A percentile compares a stretch with the other conserved stretches of the same genome.
phyloP scores from a whole-genome alignment of 495 filamentous ascomycete genomes.

The Penicillium alfredii region DNA sequence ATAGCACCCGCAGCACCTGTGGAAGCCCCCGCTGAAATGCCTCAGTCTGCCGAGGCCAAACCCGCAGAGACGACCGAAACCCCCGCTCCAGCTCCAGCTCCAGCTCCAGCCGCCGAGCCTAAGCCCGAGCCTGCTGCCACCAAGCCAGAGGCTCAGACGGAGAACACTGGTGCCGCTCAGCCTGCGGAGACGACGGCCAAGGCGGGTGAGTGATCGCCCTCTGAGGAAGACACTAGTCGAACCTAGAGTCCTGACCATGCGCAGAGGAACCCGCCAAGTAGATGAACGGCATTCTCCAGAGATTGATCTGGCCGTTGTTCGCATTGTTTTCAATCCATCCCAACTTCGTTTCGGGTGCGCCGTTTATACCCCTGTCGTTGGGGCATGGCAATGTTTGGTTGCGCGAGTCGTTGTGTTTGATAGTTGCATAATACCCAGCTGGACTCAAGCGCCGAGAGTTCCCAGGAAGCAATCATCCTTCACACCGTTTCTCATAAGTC shows the following conservation, averaged over 20 bases:
- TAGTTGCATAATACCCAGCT: too few relatives aligned
- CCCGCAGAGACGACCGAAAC: background rate
- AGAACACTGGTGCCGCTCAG: constrained; percentile 1
- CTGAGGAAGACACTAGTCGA: background rate
- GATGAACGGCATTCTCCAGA: background rate
- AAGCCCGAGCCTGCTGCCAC: constrained; percentile 5
- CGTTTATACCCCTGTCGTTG: background rate
- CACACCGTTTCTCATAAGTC: too few relatives aligned
- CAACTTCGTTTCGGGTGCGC: too few relatives aligned
- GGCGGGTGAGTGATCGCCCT: constrained; percentile 9
- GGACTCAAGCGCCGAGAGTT: too few relatives aligned
- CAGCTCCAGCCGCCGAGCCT: constrained; percentile 8
- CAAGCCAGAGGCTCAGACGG: too few relatives aligned
- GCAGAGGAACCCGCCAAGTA: constrained; percentile 1
- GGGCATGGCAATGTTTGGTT: background rate
- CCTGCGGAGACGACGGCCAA: constrained; percentile 12
- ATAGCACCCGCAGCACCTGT: too few relatives aligned
- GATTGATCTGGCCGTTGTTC: background rate
- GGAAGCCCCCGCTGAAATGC: background rate
- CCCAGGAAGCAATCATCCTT: too few relatives aligned
- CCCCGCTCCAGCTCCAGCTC: background rate
- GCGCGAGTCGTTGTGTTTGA: too few relatives aligned
- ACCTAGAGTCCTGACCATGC: constrained; percentile 5
- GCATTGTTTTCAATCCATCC: constrained; percentile 1
- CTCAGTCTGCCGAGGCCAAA: background rate